Evolutionary conservation across 345 rosid species (phyloP).

Genomic region (Populus deltoides): DNA sequence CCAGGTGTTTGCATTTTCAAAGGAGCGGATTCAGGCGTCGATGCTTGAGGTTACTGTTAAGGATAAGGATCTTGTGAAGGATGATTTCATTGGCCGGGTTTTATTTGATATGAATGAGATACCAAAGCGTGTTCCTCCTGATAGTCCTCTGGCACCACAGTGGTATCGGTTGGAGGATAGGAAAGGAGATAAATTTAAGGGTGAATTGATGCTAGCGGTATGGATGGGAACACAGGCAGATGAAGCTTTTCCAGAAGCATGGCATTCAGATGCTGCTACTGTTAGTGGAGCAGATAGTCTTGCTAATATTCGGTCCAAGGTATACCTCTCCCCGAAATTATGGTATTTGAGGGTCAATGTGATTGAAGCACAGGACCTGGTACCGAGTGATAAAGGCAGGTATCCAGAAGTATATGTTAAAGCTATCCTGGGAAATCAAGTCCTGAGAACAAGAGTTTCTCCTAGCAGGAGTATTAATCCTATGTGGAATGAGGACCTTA

Average conservation of each 20-base stretch:
- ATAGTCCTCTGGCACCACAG: conserved; percentile 93
- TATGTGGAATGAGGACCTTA: conserved; percentile 72
- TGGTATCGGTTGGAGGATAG: conserved; percentile 79
- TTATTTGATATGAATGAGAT: conserved; percentile 62
- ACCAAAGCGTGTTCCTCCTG: conserved; percentile 81
- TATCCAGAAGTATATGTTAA: conserved; percentile 58
- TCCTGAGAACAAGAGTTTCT: conserved; percentile 45
- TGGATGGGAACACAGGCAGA: conserved; percentile 99
- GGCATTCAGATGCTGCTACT: conserved; percentile 96
- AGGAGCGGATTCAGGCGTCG: conserved; percentile 74
- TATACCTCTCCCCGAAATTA: conserved; percentile 87
- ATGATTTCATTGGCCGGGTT: conserved; percentile 68
- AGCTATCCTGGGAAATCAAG: conserved; percentile 63
- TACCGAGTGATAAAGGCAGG: conserved; percentile 61
- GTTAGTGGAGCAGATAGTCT: conserved; percentile 61
- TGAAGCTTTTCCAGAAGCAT: conserved; percentile 88
- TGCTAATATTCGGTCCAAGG: conserved; percentile 75
- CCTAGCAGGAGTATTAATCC: conserved; percentile 59
- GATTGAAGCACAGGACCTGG: conserved; percentile 80
- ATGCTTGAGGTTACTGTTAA: conserved; percentile 70
- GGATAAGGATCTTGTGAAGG: conserved; percentile 78
- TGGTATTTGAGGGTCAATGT: conserved; percentile 77
- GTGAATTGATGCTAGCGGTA: conserved; percentile 92
- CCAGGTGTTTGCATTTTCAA: conserved; percentile 92
- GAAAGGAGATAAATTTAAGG: conserved; percentile 61